These are phyloP conservation scores for Anisodus acutangulus DNA, from an alignment of 257 asterid species.

Conservation along the genomic window DNA sequence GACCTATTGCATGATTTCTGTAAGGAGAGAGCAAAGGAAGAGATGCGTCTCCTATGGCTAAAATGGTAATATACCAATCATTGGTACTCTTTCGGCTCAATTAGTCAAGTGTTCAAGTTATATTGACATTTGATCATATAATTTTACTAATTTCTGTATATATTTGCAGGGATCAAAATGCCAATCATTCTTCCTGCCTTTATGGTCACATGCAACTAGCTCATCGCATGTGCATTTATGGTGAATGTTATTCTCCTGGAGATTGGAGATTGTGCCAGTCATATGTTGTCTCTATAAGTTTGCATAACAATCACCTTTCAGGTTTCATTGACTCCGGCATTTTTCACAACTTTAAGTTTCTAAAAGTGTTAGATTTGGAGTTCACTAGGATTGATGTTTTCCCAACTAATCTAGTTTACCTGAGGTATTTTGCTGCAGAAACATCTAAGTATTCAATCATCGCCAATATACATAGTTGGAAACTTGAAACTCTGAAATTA, in stretches of 20 bases:
- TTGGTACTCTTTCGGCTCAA: background rate
- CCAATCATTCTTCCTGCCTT: background rate
- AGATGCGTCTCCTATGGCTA: background rate
- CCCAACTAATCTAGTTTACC: background rate
- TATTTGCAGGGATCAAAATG: background rate
- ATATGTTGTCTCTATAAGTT: background rate
- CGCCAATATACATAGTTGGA: background rate
- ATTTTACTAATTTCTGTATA: background rate
- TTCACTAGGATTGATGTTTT: background rate
- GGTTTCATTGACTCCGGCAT: background rate
- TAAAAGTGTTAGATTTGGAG: constrained; percentile 35
- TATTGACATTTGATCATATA: background rate
- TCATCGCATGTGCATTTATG: constrained; percentile 3
- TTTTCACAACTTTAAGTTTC: constrained; percentile 18
- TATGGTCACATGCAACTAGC: background rate
- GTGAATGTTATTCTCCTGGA: background rate
- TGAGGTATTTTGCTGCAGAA: constrained; percentile 33
- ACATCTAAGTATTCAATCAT: background rate
- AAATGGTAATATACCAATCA: background rate
- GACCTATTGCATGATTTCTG: constrained; percentile 37
- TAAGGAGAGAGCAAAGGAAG: constrained; percentile 18
- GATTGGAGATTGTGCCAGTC: background rate
- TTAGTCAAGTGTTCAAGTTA: background rate
- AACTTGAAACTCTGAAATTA: constrained; percentile 29
- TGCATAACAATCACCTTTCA: background rate